Evolutionary conservation across 148 eudicot species (phyloP).

Genomic region (Nepenthes mirabilis): DNA sequence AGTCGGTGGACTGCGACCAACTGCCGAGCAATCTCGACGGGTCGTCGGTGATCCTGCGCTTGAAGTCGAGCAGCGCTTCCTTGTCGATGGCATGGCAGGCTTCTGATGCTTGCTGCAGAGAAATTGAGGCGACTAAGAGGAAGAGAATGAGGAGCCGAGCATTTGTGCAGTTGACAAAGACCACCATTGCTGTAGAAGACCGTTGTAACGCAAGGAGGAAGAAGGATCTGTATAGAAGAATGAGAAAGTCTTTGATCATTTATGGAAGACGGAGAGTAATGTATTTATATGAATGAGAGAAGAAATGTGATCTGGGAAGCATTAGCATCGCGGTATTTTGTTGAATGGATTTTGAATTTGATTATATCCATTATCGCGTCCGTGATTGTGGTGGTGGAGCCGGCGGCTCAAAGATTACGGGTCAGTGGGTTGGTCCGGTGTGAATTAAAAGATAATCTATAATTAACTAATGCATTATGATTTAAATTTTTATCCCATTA

Average conservation of each 20-base stretch:
- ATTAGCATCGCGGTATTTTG: too few species aligned
- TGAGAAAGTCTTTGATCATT: neutral
- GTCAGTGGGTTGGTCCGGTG: too few species aligned
- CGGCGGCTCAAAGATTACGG: too few species aligned
- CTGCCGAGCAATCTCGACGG: conserved; percentile 38
- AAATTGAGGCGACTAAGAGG: neutral
- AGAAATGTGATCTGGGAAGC: too few species aligned
- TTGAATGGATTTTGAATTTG: too few species aligned
- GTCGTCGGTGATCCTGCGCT: conserved; percentile 48
- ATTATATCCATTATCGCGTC: too few species aligned
- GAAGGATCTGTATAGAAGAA: neutral
- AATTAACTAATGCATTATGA: too few species aligned
- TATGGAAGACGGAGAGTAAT: too few species aligned
- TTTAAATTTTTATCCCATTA: too few species aligned
- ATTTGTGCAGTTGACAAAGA: neutral
- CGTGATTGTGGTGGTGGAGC: too few species aligned
- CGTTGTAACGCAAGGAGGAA: neutral
- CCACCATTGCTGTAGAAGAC: conserved; percentile 4
- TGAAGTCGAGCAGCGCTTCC: conserved; percentile 48
- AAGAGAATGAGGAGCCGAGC: conserved; percentile 14
- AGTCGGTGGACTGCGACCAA: conserved; percentile 55
- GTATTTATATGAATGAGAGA: too few species aligned
- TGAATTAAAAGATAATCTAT: too few species aligned
- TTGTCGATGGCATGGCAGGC: conserved; percentile 50
- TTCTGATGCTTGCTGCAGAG: conserved; percentile 2